Conservation (phyloP, 2,329 filamentous ascomycete species). For the Phialophora verrucosa region DNA sequence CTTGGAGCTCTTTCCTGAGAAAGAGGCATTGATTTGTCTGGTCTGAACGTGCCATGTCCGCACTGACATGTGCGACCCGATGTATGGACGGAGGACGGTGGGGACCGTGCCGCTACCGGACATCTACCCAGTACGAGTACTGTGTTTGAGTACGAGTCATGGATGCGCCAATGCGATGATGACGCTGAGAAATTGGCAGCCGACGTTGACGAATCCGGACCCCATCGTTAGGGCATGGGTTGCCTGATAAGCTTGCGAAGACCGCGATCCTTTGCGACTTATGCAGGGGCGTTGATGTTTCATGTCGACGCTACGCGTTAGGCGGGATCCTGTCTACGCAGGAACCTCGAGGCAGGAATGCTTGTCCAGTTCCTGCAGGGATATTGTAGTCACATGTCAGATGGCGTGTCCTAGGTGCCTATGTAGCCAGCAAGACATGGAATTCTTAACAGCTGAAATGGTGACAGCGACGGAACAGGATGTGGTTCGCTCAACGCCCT, state of each 20-base stretch:
- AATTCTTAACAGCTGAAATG: background rate
- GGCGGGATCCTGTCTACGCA: background rate
- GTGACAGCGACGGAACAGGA: background rate
- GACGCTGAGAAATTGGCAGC: background rate
- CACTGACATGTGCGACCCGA: background rate
- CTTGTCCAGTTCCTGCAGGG: background rate
- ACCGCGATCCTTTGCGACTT: background rate
- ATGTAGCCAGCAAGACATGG: background rate
- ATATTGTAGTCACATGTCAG: background rate
- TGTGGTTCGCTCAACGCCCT: background rate
- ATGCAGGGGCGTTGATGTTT: constrained; percentile 7
- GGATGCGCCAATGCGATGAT: background rate
- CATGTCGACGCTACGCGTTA: background rate
- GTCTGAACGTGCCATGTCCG: background rate
- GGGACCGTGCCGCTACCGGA: background rate
- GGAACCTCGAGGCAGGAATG: background rate
- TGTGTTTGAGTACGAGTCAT: background rate
- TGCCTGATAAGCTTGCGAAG: background rate
- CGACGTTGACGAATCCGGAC: background rate
- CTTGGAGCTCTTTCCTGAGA: background rate
- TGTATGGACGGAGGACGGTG: background rate
- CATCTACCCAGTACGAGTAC: too few relatives aligned
- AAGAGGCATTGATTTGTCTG: background rate
- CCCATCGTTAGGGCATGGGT: background rate
- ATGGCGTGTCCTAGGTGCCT: too few relatives aligned